phyloP scores from a whole-genome alignment of 441 rosid genomes.

The Gossypium lobatum region DNA sequence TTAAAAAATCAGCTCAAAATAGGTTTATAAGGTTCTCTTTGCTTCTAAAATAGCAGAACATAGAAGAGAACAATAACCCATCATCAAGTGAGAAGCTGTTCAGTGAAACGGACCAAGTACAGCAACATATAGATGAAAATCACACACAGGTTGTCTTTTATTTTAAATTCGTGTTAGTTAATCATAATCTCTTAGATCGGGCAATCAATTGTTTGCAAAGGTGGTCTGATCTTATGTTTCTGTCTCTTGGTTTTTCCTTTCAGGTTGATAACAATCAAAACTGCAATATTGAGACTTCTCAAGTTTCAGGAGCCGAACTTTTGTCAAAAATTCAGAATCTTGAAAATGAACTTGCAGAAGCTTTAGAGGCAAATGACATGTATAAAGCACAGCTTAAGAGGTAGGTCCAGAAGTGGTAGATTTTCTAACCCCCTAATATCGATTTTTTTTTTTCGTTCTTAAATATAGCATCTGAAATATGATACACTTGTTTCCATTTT shows the following conservation, averaged over 20 bases:
- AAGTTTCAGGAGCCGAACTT: constrained; percentile 22
- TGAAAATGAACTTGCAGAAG: constrained; percentile 47
- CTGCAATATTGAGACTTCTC: constrained; percentile 14
- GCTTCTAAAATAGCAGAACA: constrained; percentile 19
- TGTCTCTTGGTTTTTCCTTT: background rate
- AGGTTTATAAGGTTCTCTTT: background rate
- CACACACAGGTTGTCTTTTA: constrained; percentile 13
- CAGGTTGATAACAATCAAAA: constrained; percentile 29
- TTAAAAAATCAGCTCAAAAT: background rate
- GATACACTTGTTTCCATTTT: background rate
- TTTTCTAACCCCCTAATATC: background rate
- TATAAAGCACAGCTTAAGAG: constrained; percentile 49
- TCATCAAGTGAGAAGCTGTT: constrained; percentile 12
- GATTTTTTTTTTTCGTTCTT: background rate
- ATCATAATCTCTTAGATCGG: background rate
- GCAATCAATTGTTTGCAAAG: background rate
- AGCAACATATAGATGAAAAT: constrained; percentile 8
- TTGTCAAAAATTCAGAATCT: constrained; percentile 37
- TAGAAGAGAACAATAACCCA: constrained; percentile 14
- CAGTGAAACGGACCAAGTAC: constrained; percentile 15
- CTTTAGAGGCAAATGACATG: constrained; percentile 45
- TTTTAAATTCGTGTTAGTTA: background rate
- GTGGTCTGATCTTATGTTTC: background rate
- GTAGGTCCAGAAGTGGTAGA: constrained; percentile 18
- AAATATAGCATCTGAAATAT: background rate